A percentile compares a stretch with the other conserved stretches of the same genome.
These are phyloP conservation scores for Neonectria ditissima DNA, from an alignment of 2,329 filamentous ascomycete genomes.

Conservation along the genomic window DNA sequence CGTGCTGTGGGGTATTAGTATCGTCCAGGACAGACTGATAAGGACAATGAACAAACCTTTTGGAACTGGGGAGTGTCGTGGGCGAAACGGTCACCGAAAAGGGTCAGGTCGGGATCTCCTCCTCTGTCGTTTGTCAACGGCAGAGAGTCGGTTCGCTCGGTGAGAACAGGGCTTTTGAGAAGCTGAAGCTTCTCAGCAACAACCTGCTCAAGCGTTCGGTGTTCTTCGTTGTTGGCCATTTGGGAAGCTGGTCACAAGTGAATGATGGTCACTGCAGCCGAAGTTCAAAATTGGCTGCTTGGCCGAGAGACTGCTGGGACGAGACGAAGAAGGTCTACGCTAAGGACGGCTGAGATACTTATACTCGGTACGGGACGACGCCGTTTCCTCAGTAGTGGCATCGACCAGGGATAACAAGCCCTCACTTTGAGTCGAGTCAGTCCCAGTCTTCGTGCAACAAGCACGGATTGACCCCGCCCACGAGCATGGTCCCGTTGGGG, in stretches of 20 bases:
- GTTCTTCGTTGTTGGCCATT: conserved; percentile 33
- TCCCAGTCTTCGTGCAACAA: conserved; percentile 11
- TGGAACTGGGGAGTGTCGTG: conserved; percentile 41
- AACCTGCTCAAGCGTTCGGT: conserved; percentile 10
- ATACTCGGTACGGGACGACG: conserved; percentile 13
- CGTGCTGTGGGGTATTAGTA: conserved; percentile 40
- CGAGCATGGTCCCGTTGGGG: conserved; percentile 13
- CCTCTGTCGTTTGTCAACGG: conserved; percentile 6
- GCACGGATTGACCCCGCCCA: conserved; percentile 5
- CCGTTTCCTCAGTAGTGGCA: conserved; percentile 1
- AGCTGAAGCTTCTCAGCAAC: conserved; percentile 45
- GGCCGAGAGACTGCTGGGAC: background rate
- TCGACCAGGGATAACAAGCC: background rate
- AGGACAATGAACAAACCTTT: conserved; percentile 34
- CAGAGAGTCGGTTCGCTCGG: conserved; percentile 29
- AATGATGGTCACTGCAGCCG: conserved; percentile 5
- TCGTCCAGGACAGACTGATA: background rate
- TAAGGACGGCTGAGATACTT: conserved; percentile 15
- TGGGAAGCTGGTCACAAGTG: conserved; percentile 7
- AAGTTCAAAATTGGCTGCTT: background rate
- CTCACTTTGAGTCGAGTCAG: background rate
- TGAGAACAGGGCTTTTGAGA: conserved; percentile 48
- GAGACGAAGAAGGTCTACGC: background rate
- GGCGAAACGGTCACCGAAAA: conserved; percentile 43
- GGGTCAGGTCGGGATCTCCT: conserved; percentile 34